These are phyloP conservation scores for Monosporascus sp. DNA, from an alignment of 2,329 filamentous ascomycete genomes.

Conservation along the genomic window DNA sequence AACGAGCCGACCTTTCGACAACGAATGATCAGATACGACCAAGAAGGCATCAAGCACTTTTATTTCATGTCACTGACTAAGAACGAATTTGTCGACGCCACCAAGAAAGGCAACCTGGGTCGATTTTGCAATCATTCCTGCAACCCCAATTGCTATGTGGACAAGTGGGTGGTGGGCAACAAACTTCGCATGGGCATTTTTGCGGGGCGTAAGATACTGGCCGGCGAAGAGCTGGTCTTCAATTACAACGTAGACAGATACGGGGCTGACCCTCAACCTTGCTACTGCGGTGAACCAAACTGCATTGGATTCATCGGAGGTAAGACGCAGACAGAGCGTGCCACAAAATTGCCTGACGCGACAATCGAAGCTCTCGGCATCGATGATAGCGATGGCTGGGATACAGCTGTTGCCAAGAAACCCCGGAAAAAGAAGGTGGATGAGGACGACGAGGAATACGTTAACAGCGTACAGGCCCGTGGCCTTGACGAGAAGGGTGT, in stretches of 20 bases:
- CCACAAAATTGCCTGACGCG: conserved; percentile 81
- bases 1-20: conserved; percentile 84
- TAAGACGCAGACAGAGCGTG: conserved; percentile 93
- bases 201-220: conserved; percentile 74
- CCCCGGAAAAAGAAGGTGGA: conserved; percentile 86
- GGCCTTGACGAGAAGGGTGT: conserved; percentile 27
- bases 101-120: conserved; percentile 90
- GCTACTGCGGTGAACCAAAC: conserved; percentile 91
- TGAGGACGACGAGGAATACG: conserved; percentile 93
- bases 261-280: conserved; percentile 91
- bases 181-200: conserved; percentile 99
- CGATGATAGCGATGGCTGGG: conserved; percentile 87
- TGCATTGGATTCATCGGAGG: conserved; percentile 96
- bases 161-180: conserved; percentile 98
- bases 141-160: conserved; percentile 97
- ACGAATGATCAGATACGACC: conserved; percentile 88
- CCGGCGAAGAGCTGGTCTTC: conserved; percentile 93
- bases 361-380: conserved; percentile 95
- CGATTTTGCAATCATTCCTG: conserved; percentile 99
- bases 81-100: conserved; percentile 95
- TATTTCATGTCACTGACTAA: conserved; percentile 99
- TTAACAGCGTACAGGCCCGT: conserved; percentile 59
- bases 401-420: conserved; percentile 82
- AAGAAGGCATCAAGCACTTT: conserved; percentile 97
- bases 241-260: conserved; percentile 99